Base-by-base conservation (phyloP, 495 filamentous ascomycete species). In the Xylaria venustula region DNA sequence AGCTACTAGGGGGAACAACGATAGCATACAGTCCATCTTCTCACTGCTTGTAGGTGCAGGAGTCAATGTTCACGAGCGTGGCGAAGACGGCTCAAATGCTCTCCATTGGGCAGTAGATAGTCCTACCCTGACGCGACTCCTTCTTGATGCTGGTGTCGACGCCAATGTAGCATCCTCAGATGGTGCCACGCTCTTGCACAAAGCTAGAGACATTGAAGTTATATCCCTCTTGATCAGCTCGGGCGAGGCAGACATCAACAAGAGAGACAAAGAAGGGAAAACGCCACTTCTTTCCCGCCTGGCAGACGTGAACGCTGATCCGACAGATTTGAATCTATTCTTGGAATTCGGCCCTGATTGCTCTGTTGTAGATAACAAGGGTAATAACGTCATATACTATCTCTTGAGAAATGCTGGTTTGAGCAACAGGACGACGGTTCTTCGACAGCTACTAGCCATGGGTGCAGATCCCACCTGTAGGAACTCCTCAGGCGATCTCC, bases 121-220 rank as follows among this genome's bases (percentile, higher is more conserved):
- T 17, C 54, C 56, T 28, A 22, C 44, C 9, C 30, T 72, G 22
- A 42, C 66, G 23, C 63, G 49, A 9, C 53, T 73, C 1, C 61
- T 77, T 17, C 56, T 77, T 3, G 36, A 58, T 9, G 58, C 65
- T 19, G 67, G 71, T 5, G 69, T 67, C 3, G 62, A 64, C 50
- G 48, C 66, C 8, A 70, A 71, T 36, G 40, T 46, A 2, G 45
- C 57, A 12, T 45, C 64, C 12, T n/a, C 20, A 1, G 40, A 63
- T 22, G 71, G 71, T 23, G 46, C 68, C 11, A 63, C 64, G 8
- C 61, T 61, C 15, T 42, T 69, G 0, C 54, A 66, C 19, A 45
- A 50, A n/a, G 44, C 58, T 2, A 34, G 50, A 1, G 55, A 57
- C 0, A n/a, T 19, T 12, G 36, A 51, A 12, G 51, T 67, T 12